Evolutionary conservation across 345 rosid genomes (phyloP).

Genomic region (Camelina neglecta): DNA sequence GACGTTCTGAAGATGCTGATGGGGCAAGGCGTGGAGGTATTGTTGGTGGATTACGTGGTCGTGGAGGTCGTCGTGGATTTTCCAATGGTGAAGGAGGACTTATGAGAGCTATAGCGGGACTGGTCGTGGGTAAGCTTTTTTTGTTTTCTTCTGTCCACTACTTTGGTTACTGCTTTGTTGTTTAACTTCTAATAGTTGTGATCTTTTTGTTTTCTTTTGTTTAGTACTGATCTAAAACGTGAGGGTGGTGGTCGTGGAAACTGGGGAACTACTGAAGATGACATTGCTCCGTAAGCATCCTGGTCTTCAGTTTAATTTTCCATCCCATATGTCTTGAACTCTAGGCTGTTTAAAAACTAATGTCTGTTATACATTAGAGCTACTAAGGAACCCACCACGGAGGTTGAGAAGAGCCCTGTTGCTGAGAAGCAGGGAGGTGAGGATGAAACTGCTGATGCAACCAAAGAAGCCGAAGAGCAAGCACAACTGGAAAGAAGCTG

Average conservation of each 20-base stretch:
- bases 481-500: constrained; percentile 40
- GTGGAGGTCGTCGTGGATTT: constrained; percentile 60
- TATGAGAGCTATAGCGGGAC: constrained; percentile 89
- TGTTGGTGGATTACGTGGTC: constrained; percentile 60
- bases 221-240: constrained; percentile 77
- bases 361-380: constrained; percentile 46
- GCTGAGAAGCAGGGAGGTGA: constrained; percentile 70
- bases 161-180: background rate
- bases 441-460: constrained; percentile 57
- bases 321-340: background rate
- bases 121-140: constrained; percentile 75
- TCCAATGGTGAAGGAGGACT: constrained; percentile 69
- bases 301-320: background rate
- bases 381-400: constrained; percentile 60
- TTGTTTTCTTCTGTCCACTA: background rate
- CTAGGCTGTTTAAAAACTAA: background rate
- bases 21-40: constrained; percentile 53
- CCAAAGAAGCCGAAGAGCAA: constrained; percentile 48
- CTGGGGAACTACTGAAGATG: constrained; percentile 81
- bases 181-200: background rate
- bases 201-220: constrained; percentile 13
- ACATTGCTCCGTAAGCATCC: constrained; percentile 62
- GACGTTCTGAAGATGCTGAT: constrained; percentile 60
- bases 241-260: constrained; percentile 80
- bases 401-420: constrained; percentile 58